These are phyloP conservation scores for Quercus variabilis DNA, from an alignment of 306 rosid species.

Conservation along the genomic window DNA sequence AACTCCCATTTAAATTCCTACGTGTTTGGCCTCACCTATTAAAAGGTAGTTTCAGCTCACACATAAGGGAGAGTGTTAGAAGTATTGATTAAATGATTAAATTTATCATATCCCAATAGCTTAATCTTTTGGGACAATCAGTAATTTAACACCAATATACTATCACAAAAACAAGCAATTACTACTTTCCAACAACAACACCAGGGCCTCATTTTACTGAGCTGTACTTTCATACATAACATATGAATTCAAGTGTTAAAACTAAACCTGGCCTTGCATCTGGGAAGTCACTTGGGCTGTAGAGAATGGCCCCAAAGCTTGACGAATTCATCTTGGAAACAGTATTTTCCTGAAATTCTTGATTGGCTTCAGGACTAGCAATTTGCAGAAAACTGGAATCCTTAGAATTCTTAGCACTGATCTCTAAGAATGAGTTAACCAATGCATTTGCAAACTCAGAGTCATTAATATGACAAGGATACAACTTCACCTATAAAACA, in stretches of 20 bases:
- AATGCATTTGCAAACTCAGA: constrained; percentile 70
- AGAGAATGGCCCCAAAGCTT: constrained; percentile 29
- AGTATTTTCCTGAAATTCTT: constrained; percentile 27
- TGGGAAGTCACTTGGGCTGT: constrained; percentile 71
- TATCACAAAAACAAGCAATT: background rate
- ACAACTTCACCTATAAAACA: constrained; percentile 62
- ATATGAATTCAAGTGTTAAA: background rate
- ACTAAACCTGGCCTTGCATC: constrained; percentile 79
- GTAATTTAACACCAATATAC: background rate
- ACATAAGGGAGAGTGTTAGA: no score
- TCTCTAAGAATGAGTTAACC: constrained; percentile 75
- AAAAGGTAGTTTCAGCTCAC: no score
- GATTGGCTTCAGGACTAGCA: constrained; percentile 29
- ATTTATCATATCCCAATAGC: no score
- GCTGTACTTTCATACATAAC: background rate
- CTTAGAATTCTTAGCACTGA: constrained; percentile 34
- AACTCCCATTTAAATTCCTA: no score
- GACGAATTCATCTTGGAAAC: constrained; percentile 31
- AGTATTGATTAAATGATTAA: no score
- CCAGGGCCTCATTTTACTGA: background rate
- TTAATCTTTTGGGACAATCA: no score
- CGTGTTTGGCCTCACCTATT: no score
- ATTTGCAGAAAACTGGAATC: constrained; percentile 34
- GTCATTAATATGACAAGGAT: constrained; percentile 81
- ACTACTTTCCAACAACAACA: background rate